A percentile compares a stretch with the other conserved stretches of the same genome.
Conservation (phyloP, 306 rosid species). For the Potentilla sterilis region DNA sequence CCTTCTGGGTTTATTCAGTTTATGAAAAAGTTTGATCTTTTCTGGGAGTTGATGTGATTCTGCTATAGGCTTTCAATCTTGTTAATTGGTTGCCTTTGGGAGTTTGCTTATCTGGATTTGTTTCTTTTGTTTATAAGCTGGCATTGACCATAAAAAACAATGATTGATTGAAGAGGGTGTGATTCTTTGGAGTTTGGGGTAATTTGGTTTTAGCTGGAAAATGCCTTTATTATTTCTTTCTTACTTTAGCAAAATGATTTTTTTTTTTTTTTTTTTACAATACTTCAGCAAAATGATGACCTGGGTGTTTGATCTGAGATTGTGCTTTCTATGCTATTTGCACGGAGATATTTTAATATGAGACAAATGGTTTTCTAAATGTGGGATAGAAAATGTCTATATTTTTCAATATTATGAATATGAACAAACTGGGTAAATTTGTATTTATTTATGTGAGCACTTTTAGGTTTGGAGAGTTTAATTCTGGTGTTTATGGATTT, state of each 20-base stretch:
- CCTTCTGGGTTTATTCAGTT: neutral
- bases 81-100: neutral
- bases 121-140: slow-evolving; percentile 6
- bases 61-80: slow-evolving; percentile 2
- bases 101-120: slow-evolving; percentile 5
- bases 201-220: neutral
- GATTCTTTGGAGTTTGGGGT: neutral
- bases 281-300: slow-evolving; percentile 1
- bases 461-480: neutral
- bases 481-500: neutral
- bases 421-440: neutral
- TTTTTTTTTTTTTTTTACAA: neutral
- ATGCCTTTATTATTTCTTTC: neutral
- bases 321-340: neutral
- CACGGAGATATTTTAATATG: neutral
- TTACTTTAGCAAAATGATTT: slow-evolving; percentile 3
- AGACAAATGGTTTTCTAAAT: slow-evolving; percentile 6
- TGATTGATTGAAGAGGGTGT: neutral
- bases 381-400: neutral
- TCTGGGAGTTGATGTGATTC: slow-evolving; percentile 7
- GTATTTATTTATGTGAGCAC: neutral
- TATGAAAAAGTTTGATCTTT: neutral
- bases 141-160: neutral
- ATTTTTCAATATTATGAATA: slow-evolving; percentile 2
- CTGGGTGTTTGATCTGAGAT: neutral